These are phyloP conservation scores for Hortiboletus flavorubellus DNA, from an alignment of 768 basidiomycete genomes.

Conservation along the genomic window DNA sequence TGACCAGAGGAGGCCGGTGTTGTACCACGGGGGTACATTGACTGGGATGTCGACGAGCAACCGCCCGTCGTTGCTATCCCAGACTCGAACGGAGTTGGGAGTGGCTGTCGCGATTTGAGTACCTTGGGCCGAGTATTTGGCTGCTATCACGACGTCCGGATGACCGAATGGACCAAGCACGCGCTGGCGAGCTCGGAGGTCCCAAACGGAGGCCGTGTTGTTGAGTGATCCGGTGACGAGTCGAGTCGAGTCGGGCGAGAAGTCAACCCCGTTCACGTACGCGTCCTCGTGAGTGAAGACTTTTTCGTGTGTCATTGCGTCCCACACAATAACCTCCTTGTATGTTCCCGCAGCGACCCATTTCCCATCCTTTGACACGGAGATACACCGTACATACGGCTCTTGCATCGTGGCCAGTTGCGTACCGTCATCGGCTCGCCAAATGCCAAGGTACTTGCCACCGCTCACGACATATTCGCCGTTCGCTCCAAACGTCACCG, in stretches of 20 bases:
- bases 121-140: background rate
- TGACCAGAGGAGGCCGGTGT: constrained; percentile 5
- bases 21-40: background rate
- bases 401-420: background rate
- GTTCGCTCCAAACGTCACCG: background rate
- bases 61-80: background rate
- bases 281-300: background rate
- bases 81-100: background rate
- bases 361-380: constrained; percentile 1
- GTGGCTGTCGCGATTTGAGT: constrained; percentile 6
- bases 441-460: background rate
- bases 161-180: background rate
- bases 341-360: constrained; percentile 5
- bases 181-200: background rate
- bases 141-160: background rate
- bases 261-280: background rate
- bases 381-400: background rate
- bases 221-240: background rate
- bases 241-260: constrained; percentile 2
- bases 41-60: background rate
- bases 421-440: background rate
- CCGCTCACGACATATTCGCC: background rate
- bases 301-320: background rate
- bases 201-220: background rate
- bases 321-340: background rate